Percentiles rank a stretch among this genome's conserved stretches.
Evolutionary conservation across 768 basidiomycete species (phyloP).

Genomic region (Mycena venus): DNA sequence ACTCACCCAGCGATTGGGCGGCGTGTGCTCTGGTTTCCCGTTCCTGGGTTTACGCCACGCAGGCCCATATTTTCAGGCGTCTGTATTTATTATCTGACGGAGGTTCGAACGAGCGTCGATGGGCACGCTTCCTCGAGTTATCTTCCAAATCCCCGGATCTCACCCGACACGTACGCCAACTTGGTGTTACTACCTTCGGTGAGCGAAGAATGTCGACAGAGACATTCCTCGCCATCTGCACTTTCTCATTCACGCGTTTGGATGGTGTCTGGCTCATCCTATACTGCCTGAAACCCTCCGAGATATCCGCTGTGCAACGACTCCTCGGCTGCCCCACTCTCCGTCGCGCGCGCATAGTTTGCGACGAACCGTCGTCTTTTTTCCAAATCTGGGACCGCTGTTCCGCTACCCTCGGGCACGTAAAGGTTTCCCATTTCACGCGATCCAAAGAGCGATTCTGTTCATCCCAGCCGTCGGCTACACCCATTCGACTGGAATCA

Average conservation of each 20-base stretch:
- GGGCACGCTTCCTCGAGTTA: constrained; percentile 6
- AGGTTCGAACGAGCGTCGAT: constrained; percentile 3
- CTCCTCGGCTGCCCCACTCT: constrained; percentile 6
- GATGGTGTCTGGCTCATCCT: constrained; percentile 11
- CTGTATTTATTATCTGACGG: constrained; percentile 7
- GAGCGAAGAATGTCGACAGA: constrained; percentile 9
- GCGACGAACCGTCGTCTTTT: constrained; percentile 3
- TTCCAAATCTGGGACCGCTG: constrained; percentile 7
- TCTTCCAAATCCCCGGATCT: constrained; percentile 3
- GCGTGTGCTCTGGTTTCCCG: constrained; percentile 7
- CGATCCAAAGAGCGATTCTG: constrained; percentile 8
- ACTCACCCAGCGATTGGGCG: constrained; percentile 5
- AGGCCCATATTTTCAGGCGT: constrained; percentile 10
- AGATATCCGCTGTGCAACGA: background rate
- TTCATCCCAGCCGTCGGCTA: background rate
- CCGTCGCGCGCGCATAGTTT: constrained; percentile 3
- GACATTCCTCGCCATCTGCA: constrained; percentile 5
- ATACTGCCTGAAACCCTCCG: background rate
- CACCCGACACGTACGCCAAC: constrained; percentile 6
- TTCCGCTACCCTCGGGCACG: constrained; percentile 3
- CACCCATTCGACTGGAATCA: constrained; percentile 12
- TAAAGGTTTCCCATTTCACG: background rate
- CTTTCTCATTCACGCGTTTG: constrained; percentile 12
- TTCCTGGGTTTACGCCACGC: constrained; percentile 11
- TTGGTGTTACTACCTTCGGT: background rate